Evolutionary conservation across 768 basidiomycete genomes (phyloP).

Genomic region (Chalciporus chontae): DNA sequence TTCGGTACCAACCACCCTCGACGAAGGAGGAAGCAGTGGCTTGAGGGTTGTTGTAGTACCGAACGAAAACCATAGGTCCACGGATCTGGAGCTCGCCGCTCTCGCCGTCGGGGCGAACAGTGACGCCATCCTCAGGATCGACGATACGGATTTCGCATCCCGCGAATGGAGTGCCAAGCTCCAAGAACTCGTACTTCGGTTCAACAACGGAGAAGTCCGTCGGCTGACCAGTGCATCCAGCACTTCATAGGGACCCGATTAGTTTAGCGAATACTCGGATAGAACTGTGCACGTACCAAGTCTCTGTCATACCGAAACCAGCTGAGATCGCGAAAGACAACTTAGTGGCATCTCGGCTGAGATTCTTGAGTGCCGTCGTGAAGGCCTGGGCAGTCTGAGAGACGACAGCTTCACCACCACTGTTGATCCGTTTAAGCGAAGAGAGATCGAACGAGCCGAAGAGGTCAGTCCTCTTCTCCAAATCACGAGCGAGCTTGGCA

Average conservation of each 20-base stretch:
- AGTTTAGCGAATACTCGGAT: background rate
- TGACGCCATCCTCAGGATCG: conserved; percentile 21
- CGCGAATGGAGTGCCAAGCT: conserved; percentile 24
- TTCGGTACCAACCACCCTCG: conserved; percentile 50
- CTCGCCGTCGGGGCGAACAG: conserved; percentile 24
- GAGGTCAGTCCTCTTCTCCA: conserved; percentile 19
- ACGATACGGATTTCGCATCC: conserved; percentile 36
- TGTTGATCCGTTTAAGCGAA: conserved; percentile 33
- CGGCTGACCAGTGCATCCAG: conserved; percentile 36
- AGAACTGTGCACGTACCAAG: conserved; percentile 22
- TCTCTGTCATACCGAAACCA: conserved; percentile 46
- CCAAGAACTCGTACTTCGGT: conserved; percentile 32
- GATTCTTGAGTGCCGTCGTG: conserved; percentile 27
- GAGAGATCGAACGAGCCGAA: conserved; percentile 32
- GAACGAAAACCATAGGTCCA: conserved; percentile 36
- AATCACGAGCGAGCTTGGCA: conserved; percentile 35
- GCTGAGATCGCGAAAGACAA: conserved; percentile 22
- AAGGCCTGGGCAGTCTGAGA: conserved; percentile 36
- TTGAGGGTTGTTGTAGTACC: conserved; percentile 44
- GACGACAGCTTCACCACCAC: conserved; percentile 43
- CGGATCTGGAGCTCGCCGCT: conserved; percentile 39
- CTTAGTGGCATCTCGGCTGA: conserved; percentile 13
- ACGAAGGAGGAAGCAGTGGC: conserved; percentile 47
- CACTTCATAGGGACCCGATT: conserved; percentile 11
- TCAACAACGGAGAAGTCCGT: conserved; percentile 12